phyloP scores from a whole-genome alignment of 768 basidiomycete species.

The Lepiota venenata region DNA sequence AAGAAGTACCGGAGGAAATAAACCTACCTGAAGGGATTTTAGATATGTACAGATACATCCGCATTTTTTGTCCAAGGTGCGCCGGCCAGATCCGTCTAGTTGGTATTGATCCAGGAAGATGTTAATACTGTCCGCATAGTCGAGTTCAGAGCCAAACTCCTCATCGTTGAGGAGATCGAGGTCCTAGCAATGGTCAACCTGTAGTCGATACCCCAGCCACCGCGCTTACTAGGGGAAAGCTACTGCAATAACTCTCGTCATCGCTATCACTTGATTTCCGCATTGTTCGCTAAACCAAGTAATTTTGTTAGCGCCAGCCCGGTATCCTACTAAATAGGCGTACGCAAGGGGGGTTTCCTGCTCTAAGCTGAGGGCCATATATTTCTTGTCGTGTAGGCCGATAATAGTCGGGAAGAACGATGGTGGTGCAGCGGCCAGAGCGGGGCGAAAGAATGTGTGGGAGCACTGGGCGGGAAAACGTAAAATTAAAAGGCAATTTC shows the following conservation, averaged over 20 bases:
- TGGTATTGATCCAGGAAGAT: neutral
- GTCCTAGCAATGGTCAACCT: neutral
- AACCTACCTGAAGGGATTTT: neutral
- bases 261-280: neutral
- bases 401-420: slow-evolving; percentile 9
- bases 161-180: neutral
- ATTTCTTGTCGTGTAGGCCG: slow-evolving; percentile 7
- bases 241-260: neutral
- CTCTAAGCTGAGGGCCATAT: slow-evolving; percentile 3
- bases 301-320: neutral
- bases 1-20: neutral
- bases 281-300: slow-evolving; percentile 9
- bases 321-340: neutral
- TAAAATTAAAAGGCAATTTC: slow-evolving; percentile 1
- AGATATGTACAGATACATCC: neutral
- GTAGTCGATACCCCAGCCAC: neutral
- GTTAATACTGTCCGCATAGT: neutral
- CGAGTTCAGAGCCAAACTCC: neutral
- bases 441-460: slow-evolving; percentile 1
- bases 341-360: neutral
- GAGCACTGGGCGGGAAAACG: slow-evolving; percentile 3
- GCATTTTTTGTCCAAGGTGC: neutral
- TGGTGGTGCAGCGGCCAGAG: neutral
- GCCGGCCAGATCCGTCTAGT: neutral
- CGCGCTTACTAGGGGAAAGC: slow-evolving; percentile 1